Conservation (phyloP, 2,329 filamentous ascomycete genomes). For the Penicillium decumbens region DNA sequence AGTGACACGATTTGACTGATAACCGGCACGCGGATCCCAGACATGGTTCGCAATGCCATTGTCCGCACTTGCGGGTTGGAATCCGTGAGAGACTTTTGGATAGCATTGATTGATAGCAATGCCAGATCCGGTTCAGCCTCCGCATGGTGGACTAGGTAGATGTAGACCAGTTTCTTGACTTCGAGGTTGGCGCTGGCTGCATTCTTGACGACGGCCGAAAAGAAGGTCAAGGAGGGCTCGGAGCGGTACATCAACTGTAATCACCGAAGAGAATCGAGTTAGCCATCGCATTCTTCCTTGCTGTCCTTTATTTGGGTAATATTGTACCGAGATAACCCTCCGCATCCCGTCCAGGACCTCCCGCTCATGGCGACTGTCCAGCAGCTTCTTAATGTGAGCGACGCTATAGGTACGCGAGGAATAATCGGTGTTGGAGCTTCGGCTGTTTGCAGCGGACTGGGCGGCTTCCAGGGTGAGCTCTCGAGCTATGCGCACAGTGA, state of each 20-base stretch:
- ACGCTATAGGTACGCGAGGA: conserved; percentile 64
- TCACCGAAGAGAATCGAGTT: conserved; percentile 12
- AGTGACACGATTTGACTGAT: conserved; percentile 97
- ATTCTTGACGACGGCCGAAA: conserved; percentile 98
- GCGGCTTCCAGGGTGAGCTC: conserved; percentile 97
- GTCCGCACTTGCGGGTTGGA: conserved; percentile 84
- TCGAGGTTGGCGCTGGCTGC: conserved; percentile 89
- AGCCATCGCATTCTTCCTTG: conserved; percentile 8
- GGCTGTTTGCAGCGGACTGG: conserved; percentile 67
- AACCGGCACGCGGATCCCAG: conserved; percentile 90
- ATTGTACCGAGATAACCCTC: conserved; percentile 72
- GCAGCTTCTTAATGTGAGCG: conserved; percentile 85
- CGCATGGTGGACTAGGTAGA: conserved; percentile 94
- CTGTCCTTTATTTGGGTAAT: conserved; percentile 1
- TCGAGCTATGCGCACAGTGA: conserved; percentile 59
- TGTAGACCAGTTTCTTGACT: conserved; percentile 97
- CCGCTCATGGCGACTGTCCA: conserved; percentile 88
- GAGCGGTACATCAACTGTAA: conserved; percentile 87
- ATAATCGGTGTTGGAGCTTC: conserved; percentile 51
- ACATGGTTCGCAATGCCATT: conserved; percentile 93
- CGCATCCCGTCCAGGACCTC: conserved; percentile 90
- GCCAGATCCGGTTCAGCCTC: conserved; percentile 94
- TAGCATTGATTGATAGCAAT: conserved; percentile 94
- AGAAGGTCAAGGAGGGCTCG: conserved; percentile 84
- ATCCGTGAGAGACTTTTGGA: conserved; percentile 95